Base-by-base conservation (phyloP, 1,284 basidiomycete species). In the Pascua guehoae region DNA sequence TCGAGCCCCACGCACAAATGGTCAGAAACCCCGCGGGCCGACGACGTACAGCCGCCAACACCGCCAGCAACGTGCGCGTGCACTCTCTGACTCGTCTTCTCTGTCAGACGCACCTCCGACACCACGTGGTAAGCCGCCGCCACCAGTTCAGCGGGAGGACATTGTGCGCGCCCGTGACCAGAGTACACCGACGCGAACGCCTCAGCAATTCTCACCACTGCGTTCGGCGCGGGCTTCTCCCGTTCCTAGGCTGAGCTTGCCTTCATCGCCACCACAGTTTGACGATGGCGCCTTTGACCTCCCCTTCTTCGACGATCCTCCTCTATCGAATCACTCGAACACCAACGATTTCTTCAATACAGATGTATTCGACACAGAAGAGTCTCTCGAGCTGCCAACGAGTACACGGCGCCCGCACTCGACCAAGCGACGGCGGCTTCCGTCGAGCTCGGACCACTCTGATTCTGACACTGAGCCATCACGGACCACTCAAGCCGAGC, bases 41-140 rank as follows among this genome's bases (percentile, higher is more conserved):
- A 47, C 40, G 50, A 61, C 54, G 4, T 64, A 64, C 48, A 42
- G 55, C 50, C 48, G 52, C 5, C 51, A 48, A 11, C 47, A 49
- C 12, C 56, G 39, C 11, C 39, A 39, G 4, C 42, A 47, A 1
- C 39, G 14, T 1, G 18, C 37, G 9, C 41, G 44, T 16, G 16
- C 18, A 8, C 40, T 44, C 50, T 42, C 45, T 12, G 32, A 41
- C 12, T 57, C 56, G 37, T 55, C 58, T 4, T 46, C 47, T 4
- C 40, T 62, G 12, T 62, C 60, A 2, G 57, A 57, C 5, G 41
- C 54, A 7, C 60, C 60, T 32, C 24, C 24, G 24, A 32, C 24
- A 32, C 24, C 24, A 7, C 24, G 24, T 7, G 24, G 24, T 7
- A 32, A 32, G 24, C 24, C 24, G 24, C 24, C 24, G 7, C 24